Base-by-base conservation (phyloP, 169 alveolate species). In the Cryptosporidium andersoni region DNA sequence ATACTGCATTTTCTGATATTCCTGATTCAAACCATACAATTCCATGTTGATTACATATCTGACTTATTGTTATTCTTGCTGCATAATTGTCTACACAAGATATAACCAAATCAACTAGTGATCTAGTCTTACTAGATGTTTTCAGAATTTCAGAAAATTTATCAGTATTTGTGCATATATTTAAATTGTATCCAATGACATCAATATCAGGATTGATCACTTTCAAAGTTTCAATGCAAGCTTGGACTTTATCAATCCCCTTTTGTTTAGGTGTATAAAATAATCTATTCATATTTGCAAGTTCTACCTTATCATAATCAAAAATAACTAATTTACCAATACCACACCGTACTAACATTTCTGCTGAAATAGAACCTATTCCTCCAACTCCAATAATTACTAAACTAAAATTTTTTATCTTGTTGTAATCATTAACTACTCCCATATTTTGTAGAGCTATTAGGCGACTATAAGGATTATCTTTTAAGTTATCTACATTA, bases 1-100 rank as follows among this genome's bases (percentile, higher is more conserved):
- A 90, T 92, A 95, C 95, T 16, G 98, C 99, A 91, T 95, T 95
- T 90, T 97, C 99, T 37, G 97, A 91, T 47, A 97, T 98, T 1
- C 99, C 99, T 62, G 97, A 93, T 90, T 97, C 98, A 93, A 95
- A 93, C 98, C 99, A 97, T 12, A 92, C 88, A 92, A 93, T 90
- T 82, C 94, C 94, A 11, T 96, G 90, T 81, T 95, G 96, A 89
- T 95, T 95, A 80, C 98, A 96, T 42, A 97, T 97, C 66, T 93
- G 92, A 90, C 96, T 96, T 16, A 97, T 95, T 36, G 98, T 95
- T 92, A 95, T 96, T 80, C 99, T 91, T 16, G 98, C 99, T 12
- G 98, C 97, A 89, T 96, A 97, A 81, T 96, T 97, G 88, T 97
- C 99, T 1, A 97, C 99, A 89, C 99, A 96, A 45, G 97, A 93